These are phyloP conservation scores for Colletotrichum sp. DNA, from an alignment of 2,329 filamentous ascomycete genomes.

Conservation along the genomic window DNA sequence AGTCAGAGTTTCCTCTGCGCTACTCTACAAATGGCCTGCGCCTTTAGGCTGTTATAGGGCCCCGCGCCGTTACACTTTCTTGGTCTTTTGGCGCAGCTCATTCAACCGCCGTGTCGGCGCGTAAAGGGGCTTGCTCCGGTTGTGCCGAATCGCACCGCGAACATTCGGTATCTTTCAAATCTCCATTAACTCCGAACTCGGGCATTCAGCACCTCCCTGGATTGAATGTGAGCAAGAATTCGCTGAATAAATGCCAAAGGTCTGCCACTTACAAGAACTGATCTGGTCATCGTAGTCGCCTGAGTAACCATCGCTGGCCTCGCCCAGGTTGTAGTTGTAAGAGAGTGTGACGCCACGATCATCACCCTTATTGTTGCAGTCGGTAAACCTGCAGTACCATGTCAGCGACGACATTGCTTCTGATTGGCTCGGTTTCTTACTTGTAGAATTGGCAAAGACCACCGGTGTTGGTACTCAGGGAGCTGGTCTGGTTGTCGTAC, in stretches of 20 bases:
- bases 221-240: not conserved
- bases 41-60: not conserved
- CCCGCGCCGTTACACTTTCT: not conserved
- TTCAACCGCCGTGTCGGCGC: not conserved
- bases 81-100: not conserved
- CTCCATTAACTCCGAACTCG: not conserved
- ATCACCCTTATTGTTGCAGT: slow-evolving; percentile 12
- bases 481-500: slow-evolving; percentile 12
- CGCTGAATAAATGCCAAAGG: not conserved
- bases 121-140: not conserved
- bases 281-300: slow-evolving; percentile 18
- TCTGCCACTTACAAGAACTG: slow-evolving; percentile 9
- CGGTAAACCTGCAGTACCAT: not conserved
- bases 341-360: slow-evolving; percentile 1
- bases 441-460: slow-evolving; percentile 18
- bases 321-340: slow-evolving; percentile 12
- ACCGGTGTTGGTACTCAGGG: slow-evolving; percentile 11
- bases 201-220: slow-evolving; percentile 12
- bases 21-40: not conserved
- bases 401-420: not conserved
- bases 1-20: not conserved
- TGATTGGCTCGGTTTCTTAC: not conserved
- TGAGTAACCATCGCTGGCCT: not conserved
- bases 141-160: not conserved
- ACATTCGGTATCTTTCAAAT: not conserved